These are phyloP conservation scores for Coniochaeta pulveracea DNA, from an alignment of 2,329 filamentous ascomycete genomes.

Conservation along the genomic window DNA sequence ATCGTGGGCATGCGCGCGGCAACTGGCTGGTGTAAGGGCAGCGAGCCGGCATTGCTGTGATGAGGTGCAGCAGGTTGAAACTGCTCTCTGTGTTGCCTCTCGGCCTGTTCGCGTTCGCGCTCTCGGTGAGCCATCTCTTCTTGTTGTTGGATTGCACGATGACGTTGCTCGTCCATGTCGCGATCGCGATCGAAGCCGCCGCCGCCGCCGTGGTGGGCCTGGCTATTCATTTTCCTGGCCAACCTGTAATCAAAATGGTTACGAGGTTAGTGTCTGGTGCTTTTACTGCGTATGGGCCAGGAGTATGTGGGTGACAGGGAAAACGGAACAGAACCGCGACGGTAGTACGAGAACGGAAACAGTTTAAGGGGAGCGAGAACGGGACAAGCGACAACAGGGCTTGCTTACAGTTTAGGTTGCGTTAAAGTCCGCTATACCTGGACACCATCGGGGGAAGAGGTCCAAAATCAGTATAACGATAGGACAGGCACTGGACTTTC, in stretches of 20 bases:
- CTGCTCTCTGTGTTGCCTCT: slow-evolving; percentile 50
- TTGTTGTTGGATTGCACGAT: slow-evolving; percentile 32
- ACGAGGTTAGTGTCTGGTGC: no score
- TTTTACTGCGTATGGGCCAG: no score
- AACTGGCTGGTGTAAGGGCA: slow-evolving; percentile 89
- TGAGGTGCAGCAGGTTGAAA: slow-evolving; percentile 59
- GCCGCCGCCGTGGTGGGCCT: slow-evolving; percentile 28
- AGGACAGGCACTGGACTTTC: no score
- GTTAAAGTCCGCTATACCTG: no score
- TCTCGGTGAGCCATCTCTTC: slow-evolving; percentile 44
- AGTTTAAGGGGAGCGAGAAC: no score
- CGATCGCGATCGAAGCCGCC: slow-evolving; percentile 35
- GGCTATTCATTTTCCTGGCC: slow-evolving; percentile 29
- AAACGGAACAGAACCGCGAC: no score
- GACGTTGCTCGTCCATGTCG: slow-evolving; percentile 34
- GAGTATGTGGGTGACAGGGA: no score
- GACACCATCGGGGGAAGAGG: no score
- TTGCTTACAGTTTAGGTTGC: no score
- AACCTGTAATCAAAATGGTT: background rate
- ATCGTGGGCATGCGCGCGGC: slow-evolving; percentile 76
- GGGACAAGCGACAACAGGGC: no score
- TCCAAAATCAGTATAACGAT: no score
- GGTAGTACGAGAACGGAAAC: no score
- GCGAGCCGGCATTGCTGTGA: slow-evolving; percentile 78
- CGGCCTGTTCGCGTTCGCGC: slow-evolving; percentile 56